Evolutionary conservation across 2,329 filamentous ascomycete species (phyloP).

Genomic region (Herpotrichia juniperi): DNA sequence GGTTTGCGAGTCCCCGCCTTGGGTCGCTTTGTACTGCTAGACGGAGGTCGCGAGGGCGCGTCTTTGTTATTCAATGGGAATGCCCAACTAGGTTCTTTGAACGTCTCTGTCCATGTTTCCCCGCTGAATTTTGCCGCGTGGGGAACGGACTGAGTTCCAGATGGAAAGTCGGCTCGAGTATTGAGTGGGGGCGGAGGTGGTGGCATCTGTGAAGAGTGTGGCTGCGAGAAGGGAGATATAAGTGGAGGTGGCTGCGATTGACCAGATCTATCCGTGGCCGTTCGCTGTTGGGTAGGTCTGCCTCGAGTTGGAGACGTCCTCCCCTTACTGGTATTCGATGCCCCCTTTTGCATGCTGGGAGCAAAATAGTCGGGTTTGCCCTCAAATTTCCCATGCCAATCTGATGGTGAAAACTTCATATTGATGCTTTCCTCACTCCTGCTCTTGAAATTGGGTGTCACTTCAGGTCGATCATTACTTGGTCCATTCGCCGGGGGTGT

Average conservation of each 20-base stretch:
- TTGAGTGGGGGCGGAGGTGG: slow-evolving; percentile 28
- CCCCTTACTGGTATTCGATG: slow-evolving; percentile 22
- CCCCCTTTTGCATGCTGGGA: slow-evolving; percentile 33
- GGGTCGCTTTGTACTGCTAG: slow-evolving; percentile 30
- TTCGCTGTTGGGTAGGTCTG: slow-evolving; percentile 31
- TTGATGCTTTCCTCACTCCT: slow-evolving; percentile 57
- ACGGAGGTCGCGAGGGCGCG: slow-evolving; percentile 36
- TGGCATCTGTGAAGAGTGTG: slow-evolving; percentile 19
- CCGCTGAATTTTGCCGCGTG: slow-evolving; percentile 48
- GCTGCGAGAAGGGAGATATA: slow-evolving; percentile 21
- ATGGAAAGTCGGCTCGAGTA: slow-evolving; percentile 22
- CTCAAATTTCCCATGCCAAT: slow-evolving; percentile 54
- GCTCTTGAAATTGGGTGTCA: slow-evolving; percentile 47
- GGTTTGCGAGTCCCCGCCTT: slow-evolving; percentile 35
- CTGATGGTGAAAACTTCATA: slow-evolving; percentile 54
- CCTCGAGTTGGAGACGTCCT: slow-evolving; percentile 40
- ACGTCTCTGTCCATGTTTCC: slow-evolving; percentile 51
- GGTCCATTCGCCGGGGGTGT: slow-evolving; percentile 22
- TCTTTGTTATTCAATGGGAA: slow-evolving; percentile 34
- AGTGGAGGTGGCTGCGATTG: slow-evolving; percentile 28
- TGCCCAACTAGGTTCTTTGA: slow-evolving; percentile 51
- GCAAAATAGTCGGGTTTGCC: slow-evolving; percentile 52
- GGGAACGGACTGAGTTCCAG: slow-evolving; percentile 22
- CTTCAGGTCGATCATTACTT: slow-evolving; percentile 18
- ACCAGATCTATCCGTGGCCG: slow-evolving; percentile 23